Percentiles rank a stretch among this genome's conserved stretches.
Evolutionary conservation across 2,329 filamentous ascomycete genomes (phyloP).

Genomic region (Nannizziopsis barbatae): DNA sequence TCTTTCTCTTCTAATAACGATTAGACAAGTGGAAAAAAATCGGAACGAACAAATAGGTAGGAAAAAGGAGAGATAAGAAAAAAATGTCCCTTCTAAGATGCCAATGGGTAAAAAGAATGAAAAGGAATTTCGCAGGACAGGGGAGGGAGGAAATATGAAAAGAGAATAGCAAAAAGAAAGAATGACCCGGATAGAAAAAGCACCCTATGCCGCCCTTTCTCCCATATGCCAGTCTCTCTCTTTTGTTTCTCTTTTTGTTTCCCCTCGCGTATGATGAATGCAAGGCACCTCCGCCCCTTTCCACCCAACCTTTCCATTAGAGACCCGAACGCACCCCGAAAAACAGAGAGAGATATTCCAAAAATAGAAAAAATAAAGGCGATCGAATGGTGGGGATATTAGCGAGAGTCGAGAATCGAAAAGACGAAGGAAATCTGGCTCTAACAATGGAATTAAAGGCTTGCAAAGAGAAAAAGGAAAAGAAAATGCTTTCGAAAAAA

Average conservation of each 20-base stretch:
- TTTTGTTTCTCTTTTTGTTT: too few species aligned
- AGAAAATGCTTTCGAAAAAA: too few species aligned
- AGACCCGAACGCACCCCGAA: conserved; percentile 9
- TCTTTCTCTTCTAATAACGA: conserved; percentile 20
- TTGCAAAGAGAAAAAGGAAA: too few species aligned
- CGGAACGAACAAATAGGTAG: conserved; percentile 25
- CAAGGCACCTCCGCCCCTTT: conserved; percentile 16
- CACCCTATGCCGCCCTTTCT: conserved; percentile 25
- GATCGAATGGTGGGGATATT: too few species aligned
- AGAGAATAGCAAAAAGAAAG: conserved; percentile 10
- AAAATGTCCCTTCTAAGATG: conserved; percentile 18
- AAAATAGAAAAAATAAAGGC: too few species aligned
- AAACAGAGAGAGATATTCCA: too few species aligned
- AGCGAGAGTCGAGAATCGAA: too few species aligned
- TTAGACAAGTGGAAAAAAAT: conserved; percentile 9
- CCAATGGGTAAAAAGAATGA: conserved; percentile 23
- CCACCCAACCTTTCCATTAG: conserved; percentile 22
- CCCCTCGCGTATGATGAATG: too few species aligned
- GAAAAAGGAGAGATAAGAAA: conserved; percentile 21
- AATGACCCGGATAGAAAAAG: conserved; percentile 16
- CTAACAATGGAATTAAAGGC: too few species aligned
- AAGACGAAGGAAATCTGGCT: too few species aligned
- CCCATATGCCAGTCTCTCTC: conserved; percentile 24
- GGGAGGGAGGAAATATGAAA: conserved; percentile 10
- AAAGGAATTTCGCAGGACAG: conserved; percentile 8